Evolutionary conservation across 768 basidiomycete species (phyloP).

Genomic region (Termitomyces sp.): DNA sequence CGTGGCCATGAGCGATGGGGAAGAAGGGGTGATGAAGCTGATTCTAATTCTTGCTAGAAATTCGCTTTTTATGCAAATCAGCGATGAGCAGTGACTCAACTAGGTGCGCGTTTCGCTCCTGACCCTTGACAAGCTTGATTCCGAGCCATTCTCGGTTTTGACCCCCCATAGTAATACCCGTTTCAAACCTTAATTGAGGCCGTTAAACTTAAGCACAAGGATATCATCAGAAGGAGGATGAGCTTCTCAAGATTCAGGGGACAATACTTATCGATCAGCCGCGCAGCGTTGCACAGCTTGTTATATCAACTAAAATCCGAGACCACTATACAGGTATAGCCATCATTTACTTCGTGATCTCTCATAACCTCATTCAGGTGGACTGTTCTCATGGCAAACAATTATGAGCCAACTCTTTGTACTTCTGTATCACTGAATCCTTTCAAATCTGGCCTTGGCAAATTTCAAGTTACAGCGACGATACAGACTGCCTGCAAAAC

Average conservation of each 20-base stretch:
- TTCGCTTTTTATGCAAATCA: slow-evolving; percentile 3
- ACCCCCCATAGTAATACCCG: background rate
- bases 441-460: background rate
- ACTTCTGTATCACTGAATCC: no score
- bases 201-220: background rate
- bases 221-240: background rate
- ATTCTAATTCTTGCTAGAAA: background rate
- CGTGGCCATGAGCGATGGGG: slow-evolving; percentile 7
- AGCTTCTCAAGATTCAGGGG: background rate
- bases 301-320: no score
- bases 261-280: background rate
- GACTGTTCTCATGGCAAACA: no score
- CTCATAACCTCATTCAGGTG: background rate
- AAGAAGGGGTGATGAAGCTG: background rate
- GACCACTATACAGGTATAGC: no score
- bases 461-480: background rate
- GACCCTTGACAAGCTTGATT: no score
- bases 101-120: no score
- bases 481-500: background rate
- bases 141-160: background rate
- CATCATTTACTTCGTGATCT: background rate
- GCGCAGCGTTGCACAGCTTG: no score
- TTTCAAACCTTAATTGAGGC: background rate
- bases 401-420: no score
- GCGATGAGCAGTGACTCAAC: no score